A percentile compares a stretch with the other conserved stretches of the same genome.
Conservation (phyloP, 768 basidiomycete species). For the Trametes cubensis region DNA sequence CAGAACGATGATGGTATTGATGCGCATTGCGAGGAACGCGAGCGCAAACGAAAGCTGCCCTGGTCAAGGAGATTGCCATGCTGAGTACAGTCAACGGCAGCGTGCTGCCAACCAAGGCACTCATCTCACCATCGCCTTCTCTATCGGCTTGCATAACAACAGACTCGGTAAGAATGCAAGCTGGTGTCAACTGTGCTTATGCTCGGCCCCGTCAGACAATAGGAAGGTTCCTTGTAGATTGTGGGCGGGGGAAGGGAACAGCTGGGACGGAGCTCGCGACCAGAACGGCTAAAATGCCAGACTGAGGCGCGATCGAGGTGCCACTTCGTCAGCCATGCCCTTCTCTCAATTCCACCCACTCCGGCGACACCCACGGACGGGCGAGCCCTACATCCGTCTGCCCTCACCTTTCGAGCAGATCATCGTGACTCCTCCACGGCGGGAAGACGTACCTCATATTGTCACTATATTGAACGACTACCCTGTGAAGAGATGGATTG, state of each 20-base stretch:
- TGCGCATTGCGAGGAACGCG: neutral
- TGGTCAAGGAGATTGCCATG: neutral
- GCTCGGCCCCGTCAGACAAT: conserved; percentile 4
- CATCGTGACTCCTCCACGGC: conserved; percentile 61
- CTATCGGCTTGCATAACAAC: conserved; percentile 13
- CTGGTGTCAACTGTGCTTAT: conserved; percentile 2
- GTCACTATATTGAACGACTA: conserved; percentile 52
- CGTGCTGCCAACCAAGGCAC: neutral
- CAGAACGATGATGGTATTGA: conserved; percentile 4
- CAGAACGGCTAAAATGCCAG: neutral
- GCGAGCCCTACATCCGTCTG: conserved; percentile 60
- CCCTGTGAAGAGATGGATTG: conserved; percentile 47
- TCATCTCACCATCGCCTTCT: conserved; percentile 12
- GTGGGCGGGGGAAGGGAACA: neutral
- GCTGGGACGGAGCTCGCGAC: neutral
- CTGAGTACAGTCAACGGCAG: neutral
- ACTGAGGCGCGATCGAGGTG: neutral
- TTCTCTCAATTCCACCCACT: conserved; percentile 41
- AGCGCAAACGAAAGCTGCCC: neutral
- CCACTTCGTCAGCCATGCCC: conserved; percentile 14
- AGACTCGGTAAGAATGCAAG: neutral
- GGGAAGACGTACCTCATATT: conserved; percentile 43
- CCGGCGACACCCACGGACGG: conserved; percentile 27
- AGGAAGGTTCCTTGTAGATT: conserved; percentile 6
- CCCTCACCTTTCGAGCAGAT: conserved; percentile 51